Evolutionary conservation across 2,329 filamentous ascomycete genomes (phyloP).

Genomic region (Sarocladiaceae sp.): DNA sequence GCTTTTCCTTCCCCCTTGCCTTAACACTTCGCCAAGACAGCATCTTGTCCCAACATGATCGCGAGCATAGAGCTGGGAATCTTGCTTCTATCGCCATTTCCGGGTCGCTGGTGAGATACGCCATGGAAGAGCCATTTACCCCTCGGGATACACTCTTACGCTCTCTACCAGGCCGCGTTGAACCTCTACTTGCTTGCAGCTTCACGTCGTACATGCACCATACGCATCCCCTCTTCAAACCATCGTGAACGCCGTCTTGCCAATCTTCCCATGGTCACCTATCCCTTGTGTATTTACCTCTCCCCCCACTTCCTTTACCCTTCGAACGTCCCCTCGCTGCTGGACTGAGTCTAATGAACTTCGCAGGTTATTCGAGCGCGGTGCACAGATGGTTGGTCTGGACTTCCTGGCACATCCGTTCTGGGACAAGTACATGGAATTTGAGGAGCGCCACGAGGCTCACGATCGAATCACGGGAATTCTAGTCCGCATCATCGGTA

Average conservation of each 20-base stretch:
- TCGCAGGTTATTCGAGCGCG: conserved; percentile 87
- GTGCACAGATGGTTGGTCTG: conserved; percentile 76
- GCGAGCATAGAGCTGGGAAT: not conserved
- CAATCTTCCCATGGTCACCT: conserved; percentile 11
- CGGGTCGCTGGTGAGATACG: conserved; percentile 66
- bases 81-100: not conserved
- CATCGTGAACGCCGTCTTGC: conserved; percentile 3
- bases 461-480: conserved; percentile 83
- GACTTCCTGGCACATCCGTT: conserved; percentile 95
- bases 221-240: conserved; percentile 19
- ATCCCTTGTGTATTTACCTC: conserved; percentile 55
- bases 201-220: conserved; percentile 34
- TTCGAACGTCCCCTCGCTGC: conserved; percentile 18
- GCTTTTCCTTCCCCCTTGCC: conserved; percentile 9
- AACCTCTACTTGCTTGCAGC: conserved; percentile 33
- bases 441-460: conserved; percentile 84
- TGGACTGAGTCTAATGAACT: conserved; percentile 22
- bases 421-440: conserved; percentile 99
- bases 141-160: conserved; percentile 61
- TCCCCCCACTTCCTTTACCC: conserved; percentile 27
- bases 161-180: conserved; percentile 57
- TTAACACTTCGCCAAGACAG: conserved; percentile 16
- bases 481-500: conserved; percentile 74
- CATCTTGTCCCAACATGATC: conserved; percentile 19
- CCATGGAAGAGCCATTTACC: conserved; percentile 50